phyloP scores from a whole-genome alignment of 768 basidiomycete genomes.

The Agaricus blazei region DNA sequence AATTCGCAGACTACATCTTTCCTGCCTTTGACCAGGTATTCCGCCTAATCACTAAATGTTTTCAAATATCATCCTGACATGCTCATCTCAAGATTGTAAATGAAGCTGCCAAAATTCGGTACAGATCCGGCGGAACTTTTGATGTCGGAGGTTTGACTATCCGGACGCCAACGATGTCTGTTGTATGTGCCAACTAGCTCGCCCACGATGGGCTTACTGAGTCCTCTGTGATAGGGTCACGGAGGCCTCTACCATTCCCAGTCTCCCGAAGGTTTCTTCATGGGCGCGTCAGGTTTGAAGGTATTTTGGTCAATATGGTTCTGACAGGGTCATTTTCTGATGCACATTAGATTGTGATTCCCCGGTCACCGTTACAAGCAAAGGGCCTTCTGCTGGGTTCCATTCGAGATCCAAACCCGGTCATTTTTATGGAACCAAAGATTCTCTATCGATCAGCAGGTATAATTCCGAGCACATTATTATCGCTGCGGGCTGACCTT shows the following conservation, averaged over 20 bases:
- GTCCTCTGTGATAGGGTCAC: slow-evolving; percentile 45
- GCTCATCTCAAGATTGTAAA: slow-evolving; percentile 65
- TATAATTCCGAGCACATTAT: slow-evolving; percentile 18
- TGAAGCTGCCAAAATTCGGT: slow-evolving; percentile 91
- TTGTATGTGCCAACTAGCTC: slow-evolving; percentile 40
- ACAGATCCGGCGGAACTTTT: slow-evolving; percentile 81
- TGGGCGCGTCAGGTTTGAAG: slow-evolving; percentile 88
- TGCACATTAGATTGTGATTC: slow-evolving; percentile 68
- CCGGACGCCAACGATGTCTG: slow-evolving; percentile 85
- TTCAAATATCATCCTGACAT: background rate
- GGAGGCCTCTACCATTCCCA: slow-evolving; percentile 94
- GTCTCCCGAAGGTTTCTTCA: slow-evolving; percentile 92
- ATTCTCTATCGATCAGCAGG: slow-evolving; percentile 88
- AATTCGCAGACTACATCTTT: slow-evolving; percentile 87
- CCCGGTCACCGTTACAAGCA: slow-evolving; percentile 92
- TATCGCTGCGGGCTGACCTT: slow-evolving; percentile 1
- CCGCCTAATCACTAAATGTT: background rate
- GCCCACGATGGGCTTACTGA: background rate
- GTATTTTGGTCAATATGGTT: slow-evolving; percentile 27
- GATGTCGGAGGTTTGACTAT: slow-evolving; percentile 81
- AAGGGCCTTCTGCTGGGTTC: slow-evolving; percentile 85
- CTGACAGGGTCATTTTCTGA: background rate
- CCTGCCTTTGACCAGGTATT: slow-evolving; percentile 90
- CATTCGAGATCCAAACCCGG: slow-evolving; percentile 90
- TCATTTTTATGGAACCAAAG: slow-evolving; percentile 95